Conservation (phyloP, 1,139 yeast genomes). For the Lodderomyces margitis region DNA sequence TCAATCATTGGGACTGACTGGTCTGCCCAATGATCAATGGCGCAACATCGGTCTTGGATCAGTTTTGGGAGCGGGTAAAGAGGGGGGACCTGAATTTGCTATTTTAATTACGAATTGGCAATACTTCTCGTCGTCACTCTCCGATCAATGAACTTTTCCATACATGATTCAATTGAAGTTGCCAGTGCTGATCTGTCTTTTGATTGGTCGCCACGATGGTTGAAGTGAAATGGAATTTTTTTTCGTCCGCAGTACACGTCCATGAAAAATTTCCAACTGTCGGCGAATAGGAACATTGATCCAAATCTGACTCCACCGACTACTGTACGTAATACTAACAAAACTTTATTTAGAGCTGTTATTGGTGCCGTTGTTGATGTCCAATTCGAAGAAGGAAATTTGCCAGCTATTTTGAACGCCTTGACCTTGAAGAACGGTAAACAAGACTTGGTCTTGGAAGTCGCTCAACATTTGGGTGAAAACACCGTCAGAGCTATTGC, state of each 20-base stretch:
- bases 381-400: conserved; percentile 95
- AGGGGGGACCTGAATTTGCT: too few species aligned
- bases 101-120: too few species aligned
- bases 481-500: conserved; percentile 99
- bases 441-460: conserved; percentile 85
- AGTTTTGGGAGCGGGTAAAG: too few species aligned
- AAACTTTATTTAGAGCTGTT: conserved; percentile 65
- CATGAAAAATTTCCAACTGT: conserved; percentile 6
- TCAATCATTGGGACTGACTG: background rate
- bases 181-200: background rate
- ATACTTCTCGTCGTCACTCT: too few species aligned
- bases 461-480: conserved; percentile 99
- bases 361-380: conserved; percentile 99
- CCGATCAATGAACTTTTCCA: background rate
- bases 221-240: background rate
- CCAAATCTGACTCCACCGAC: background rate
- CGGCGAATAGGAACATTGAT: background rate
- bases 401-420: conserved; percentile 97
- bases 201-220: background rate
- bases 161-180: background rate
- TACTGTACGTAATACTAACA: conserved; percentile 12
- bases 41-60: too few species aligned
- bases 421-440: conserved; percentile 77
- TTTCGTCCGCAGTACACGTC: conserved; percentile 13
- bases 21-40: too few species aligned